These are phyloP conservation scores for Ganoderma leucocontextum DNA, from an alignment of 1,284 basidiomycete genomes.

Conservation along the genomic window DNA sequence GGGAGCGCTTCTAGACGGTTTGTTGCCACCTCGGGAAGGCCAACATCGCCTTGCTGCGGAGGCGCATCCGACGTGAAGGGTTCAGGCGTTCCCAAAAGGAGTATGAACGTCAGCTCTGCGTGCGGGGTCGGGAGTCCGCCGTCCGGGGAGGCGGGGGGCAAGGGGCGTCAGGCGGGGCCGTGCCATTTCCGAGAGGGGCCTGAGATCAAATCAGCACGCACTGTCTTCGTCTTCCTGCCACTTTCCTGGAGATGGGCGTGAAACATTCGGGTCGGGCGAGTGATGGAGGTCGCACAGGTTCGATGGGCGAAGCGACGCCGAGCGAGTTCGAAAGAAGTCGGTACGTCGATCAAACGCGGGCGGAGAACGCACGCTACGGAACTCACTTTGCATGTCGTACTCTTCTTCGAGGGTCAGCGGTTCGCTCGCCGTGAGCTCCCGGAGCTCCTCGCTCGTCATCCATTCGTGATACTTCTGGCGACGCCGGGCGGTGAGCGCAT, in stretches of 20 bases:
- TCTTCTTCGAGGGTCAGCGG: conserved; percentile 86
- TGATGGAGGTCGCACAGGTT: background rate
- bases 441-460: conserved; percentile 86
- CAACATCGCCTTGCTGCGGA: background rate
- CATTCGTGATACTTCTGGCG: conserved; percentile 87
- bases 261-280: background rate
- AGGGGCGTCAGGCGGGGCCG: conserved; percentile 9
- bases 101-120: conserved; percentile 72
- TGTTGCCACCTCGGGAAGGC: conserved; percentile 30
- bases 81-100: conserved; percentile 19
- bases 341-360: background rate
- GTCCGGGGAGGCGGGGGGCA: background rate
- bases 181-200: conserved; percentile 19
- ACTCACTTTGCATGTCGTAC: conserved; percentile 90
- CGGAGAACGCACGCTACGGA: background rate
- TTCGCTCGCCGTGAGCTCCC: conserved; percentile 88
- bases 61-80: background rate
- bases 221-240: conserved; percentile 93
- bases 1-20: conserved; percentile 54
- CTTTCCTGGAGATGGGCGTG: conserved; percentile 58
- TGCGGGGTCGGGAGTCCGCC: background rate
- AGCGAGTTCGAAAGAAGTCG: background rate
- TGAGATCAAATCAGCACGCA: conserved; percentile 44
- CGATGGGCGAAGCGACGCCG: background rate
- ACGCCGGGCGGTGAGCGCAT: conserved; percentile 6